Conservation (phyloP, 257 asterid species). For the Buddleja alternifolia region DNA sequence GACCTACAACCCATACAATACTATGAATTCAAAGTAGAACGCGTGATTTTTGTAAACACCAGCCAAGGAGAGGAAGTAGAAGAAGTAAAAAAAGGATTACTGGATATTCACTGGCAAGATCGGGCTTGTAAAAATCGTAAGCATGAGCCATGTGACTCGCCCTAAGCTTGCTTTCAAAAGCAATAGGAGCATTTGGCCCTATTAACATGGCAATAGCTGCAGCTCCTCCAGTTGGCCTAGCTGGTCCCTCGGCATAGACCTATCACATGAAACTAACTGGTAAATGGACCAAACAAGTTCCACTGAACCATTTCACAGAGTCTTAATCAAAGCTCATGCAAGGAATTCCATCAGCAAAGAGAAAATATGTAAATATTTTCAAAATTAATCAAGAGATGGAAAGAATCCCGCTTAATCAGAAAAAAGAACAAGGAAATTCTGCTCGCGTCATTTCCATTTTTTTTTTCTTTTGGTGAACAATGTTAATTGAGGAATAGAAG, state of each 20-base stretch:
- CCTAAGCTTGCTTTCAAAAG: constrained; percentile 93
- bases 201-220: constrained; percentile 96
- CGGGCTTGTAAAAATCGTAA: constrained; percentile 97
- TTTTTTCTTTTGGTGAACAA: not conserved
- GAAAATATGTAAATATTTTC: not conserved
- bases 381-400: not conserved
- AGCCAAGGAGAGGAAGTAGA: not conserved
- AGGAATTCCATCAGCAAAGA: not conserved
- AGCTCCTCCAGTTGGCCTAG: constrained; percentile 99
- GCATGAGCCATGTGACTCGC: constrained; percentile 96
- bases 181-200: constrained; percentile 98
- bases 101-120: constrained; percentile 99
- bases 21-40: not conserved
- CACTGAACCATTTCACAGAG: not conserved
- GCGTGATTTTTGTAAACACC: not conserved
- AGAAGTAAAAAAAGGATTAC: constrained; percentile 47
- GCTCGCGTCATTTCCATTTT: not conserved
- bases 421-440: not conserved
- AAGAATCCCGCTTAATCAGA: not conserved
- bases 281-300: constrained; percentile 4
- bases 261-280: constrained; percentile 38
- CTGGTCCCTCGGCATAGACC: constrained; percentile 99
- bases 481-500: constrained; percentile 12
- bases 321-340: constrained; percentile 5
- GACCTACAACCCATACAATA: constrained; percentile 54